Evolutionary conservation across 768 basidiomycete genomes (phyloP).

Genomic region (Rhizopogon salebrosus): DNA sequence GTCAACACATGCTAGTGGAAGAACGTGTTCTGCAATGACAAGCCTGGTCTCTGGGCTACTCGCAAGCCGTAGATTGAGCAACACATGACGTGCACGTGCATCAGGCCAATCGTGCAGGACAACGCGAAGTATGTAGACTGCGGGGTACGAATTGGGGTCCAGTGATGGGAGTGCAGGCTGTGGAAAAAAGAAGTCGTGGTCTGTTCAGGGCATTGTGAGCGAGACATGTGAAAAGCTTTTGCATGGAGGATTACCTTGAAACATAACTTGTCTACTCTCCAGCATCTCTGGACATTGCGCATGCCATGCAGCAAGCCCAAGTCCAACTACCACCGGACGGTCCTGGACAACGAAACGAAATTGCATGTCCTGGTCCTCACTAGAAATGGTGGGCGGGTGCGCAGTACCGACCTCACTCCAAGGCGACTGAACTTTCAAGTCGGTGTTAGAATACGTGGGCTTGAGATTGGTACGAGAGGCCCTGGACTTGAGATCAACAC

Average conservation of each 20-base stretch:
- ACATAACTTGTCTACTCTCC: constrained; percentile 44
- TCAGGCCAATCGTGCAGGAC: constrained; percentile 82
- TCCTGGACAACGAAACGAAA: constrained; percentile 58
- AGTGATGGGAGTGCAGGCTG: constrained; percentile 38
- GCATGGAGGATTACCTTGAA: constrained; percentile 37
- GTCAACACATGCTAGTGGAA: constrained; percentile 67
- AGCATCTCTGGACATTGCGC: constrained; percentile 54
- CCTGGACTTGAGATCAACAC: neutral
- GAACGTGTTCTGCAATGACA: constrained; percentile 66
- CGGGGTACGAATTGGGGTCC: constrained; percentile 34
- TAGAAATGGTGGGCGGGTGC: neutral
- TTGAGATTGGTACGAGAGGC: neutral
- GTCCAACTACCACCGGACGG: constrained; percentile 44
- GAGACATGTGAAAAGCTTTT: neutral
- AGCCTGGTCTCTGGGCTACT: constrained; percentile 44
- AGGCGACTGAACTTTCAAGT: neutral
- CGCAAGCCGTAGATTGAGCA: constrained; percentile 38
- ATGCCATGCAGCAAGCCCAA: constrained; percentile 56
- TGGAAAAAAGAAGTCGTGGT: constrained; percentile 72
- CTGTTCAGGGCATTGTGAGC: constrained; percentile 22
- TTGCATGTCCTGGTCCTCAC: constrained; percentile 21
- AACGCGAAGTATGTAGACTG: constrained; percentile 66
- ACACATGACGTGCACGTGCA: constrained; percentile 39
- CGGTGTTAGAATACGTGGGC: neutral
- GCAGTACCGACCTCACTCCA: neutral